Base-by-base conservation (phyloP, 1,284 basidiomycete species). In the Papiliotrema terrestris region DNA sequence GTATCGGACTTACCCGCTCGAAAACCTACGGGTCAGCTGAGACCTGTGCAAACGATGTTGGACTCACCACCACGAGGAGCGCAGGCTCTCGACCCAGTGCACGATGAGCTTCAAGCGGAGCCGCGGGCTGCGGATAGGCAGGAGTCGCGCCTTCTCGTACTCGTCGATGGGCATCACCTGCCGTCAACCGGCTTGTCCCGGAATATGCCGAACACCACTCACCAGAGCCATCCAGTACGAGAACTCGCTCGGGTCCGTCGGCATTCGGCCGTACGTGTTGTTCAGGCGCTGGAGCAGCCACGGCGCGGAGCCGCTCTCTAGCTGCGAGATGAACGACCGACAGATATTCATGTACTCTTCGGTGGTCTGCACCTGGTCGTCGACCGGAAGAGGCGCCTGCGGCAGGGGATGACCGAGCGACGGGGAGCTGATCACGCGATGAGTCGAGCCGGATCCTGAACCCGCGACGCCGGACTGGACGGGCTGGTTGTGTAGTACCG, bases 121-220 rank as follows among this genome's bases (percentile, higher is more conserved):
- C 25, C 87, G 82, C 1, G 88, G 81, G 54, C 86, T 88, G 58
- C 87, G 84, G 57, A 96, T 89, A 2, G 92, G 90, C n/a, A 97
- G 79, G n/a, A 97, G 80, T 63, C 90, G 89, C 19, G 90, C 88
- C 76, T 95, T 95, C 78, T 96, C 91, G 66, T 87, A 83, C 63
- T 96, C 91, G 71, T 95, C 91, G 66, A 97, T 92, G n/a, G 93
- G 94, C 58, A 97, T 85, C 20, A 95, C 80, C 79, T 85, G 32
- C 17, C 19, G 38, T 39, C n/a, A 38, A 29, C 3, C 37, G 11
- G 35, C 11, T 15, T 29, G 32, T 8, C 15, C 15, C 22, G 14
- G 43, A 39, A 29, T 11, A 6, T 26, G 22, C 14, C 6, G 6
- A 32, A 11, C 29, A 32, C 29, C 29, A 65, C 80, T 62, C 62